Percentiles rank a stretch among this genome's conserved stretches.
Evolutionary conservation across 139 green algal species (phyloP).

Genomic region (Spirogloea muscicola): DNA sequence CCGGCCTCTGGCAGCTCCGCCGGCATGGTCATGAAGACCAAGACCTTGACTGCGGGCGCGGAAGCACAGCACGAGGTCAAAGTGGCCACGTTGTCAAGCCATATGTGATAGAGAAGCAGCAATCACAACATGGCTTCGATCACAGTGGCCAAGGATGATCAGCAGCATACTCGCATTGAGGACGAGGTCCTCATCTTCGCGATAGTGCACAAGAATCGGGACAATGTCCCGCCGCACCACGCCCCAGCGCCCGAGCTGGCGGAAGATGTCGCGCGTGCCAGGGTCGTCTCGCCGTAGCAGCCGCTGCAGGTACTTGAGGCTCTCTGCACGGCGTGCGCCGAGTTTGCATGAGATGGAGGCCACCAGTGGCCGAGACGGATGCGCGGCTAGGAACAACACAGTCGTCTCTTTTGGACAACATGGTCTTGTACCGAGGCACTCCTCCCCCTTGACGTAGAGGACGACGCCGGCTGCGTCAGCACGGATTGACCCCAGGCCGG

Average conservation of each 20-base stretch:
- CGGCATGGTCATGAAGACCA: constrained; percentile 87
- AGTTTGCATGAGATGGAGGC: no score
- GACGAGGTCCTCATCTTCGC: constrained; percentile 6
- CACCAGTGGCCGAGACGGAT: no score
- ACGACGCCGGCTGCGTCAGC: not conserved
- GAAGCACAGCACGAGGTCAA: no score
- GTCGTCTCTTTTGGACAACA: no score
- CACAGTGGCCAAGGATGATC: no score
- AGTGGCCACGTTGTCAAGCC: no score
- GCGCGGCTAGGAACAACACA: no score
- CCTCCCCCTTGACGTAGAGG: constrained; percentile 1
- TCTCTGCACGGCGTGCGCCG: constrained; percentile 57
- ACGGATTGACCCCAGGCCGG: not conserved
- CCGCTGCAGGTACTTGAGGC: constrained; percentile 80
- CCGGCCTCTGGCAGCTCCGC: no score
- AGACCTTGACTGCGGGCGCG: constrained; percentile 79
- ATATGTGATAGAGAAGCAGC: no score
- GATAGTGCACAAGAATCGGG: constrained; percentile 63
- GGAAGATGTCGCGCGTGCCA: constrained; percentile 68
- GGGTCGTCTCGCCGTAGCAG: constrained; percentile 82
- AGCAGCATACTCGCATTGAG: constrained; percentile 16
- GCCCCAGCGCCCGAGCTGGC: constrained; percentile 63
- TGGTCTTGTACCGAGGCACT: constrained; percentile 24
- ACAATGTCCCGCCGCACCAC: constrained; percentile 69
- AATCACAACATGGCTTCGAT: no score